Percentiles rank a stretch among this genome's conserved stretches.
phyloP scores from a whole-genome alignment of 768 basidiomycete genomes.

The Calocybe gangraenosa region DNA sequence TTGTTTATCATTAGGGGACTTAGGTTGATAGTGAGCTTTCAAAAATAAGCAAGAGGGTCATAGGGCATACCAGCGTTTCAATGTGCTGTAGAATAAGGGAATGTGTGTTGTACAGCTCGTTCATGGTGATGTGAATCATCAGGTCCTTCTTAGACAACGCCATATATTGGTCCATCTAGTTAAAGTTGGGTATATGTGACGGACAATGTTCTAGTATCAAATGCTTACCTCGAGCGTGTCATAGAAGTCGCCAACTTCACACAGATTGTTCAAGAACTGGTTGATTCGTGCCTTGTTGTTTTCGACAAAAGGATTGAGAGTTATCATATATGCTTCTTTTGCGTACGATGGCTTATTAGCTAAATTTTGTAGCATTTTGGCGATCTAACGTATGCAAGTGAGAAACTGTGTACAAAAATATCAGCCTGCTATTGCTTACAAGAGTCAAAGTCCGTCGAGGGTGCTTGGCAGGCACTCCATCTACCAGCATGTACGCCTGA shows the following conservation, averaged over 20 bases:
- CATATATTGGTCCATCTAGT: conserved; percentile 99
- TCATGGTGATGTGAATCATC: conserved; percentile 96
- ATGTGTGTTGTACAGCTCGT: conserved; percentile 99
- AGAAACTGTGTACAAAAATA: conserved; percentile 2
- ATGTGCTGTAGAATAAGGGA: conserved; percentile 93
- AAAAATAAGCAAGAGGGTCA: too few relatives aligned
- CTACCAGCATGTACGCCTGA: conserved; percentile 99
- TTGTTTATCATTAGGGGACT: conserved; percentile 98
- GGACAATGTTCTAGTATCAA: neutral
- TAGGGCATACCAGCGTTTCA: conserved; percentile 80
- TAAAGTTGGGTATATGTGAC: neutral
- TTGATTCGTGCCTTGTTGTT: conserved; percentile 98
- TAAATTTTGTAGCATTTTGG: conserved; percentile 99
- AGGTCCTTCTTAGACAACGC: conserved; percentile 98
- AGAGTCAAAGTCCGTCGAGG: conserved; percentile 94
- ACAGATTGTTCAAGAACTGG: conserved; percentile 92
- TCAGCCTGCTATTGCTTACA: conserved; percentile 24
- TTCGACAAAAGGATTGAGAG: conserved; percentile 97
- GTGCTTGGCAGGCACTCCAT: conserved; percentile 96
- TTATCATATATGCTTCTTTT: conserved; percentile 98
- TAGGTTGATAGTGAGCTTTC: conserved; percentile 5
- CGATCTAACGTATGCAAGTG: conserved; percentile 57
- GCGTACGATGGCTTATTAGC: conserved; percentile 98
- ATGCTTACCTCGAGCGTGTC: conserved; percentile 87
- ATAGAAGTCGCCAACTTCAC: conserved; percentile 99